Base-by-base conservation (phyloP, 2,329 filamentous ascomycete genomes). In the Sphaerulina musiva region DNA sequence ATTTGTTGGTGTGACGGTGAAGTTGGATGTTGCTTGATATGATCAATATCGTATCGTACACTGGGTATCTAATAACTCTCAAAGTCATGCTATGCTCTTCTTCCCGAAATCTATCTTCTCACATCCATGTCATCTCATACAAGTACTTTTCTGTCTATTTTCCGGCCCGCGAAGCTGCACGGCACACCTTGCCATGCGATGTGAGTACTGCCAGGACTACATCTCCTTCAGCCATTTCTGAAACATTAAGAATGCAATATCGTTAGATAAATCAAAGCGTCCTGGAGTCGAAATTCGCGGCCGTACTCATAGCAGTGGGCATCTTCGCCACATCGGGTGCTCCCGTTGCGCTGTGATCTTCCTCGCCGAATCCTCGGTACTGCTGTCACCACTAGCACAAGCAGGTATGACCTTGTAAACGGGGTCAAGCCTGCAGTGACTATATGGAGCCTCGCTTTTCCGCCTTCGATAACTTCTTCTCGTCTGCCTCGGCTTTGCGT, bases 401-500 rank as follows among this genome's bases (percentile, higher is more conserved):
- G 40, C 41, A 26, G 48, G 34, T n/a, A 41, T 49, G 4, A 38
- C 26, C 3, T 49, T 23, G 1, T 38, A 49, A 31, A 49, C 36
- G 32, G 47, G 47, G 38, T 42, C 47, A 20, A 20, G 44, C 29
- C 12, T 43, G 17, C 29, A 7, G 26, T 29, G 26, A 7, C 6
- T 29, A 7, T 7, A 48, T 45, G 1, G 44, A 52, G 20, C 14
- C 41, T 26, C 41, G 41, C 46, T 53, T 56, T 38, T 46, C 42
- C 11, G 46, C 54, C 40, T 59, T 59, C 6, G 57, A 55, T 0
- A 46, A 49, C 8, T 54, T 51, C 48, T 60, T 62, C 60, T 64
- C 61, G 3, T 59, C 61, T 23, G 49, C 55, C 57, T 71, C 69
- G 9, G 64, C 61, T 48, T 68, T 64, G 32, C 71, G 59, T 53